These are phyloP conservation scores for Fusarium tuaranense DNA, from an alignment of 2,329 filamentous ascomycete species.

Conservation along the genomic window DNA sequence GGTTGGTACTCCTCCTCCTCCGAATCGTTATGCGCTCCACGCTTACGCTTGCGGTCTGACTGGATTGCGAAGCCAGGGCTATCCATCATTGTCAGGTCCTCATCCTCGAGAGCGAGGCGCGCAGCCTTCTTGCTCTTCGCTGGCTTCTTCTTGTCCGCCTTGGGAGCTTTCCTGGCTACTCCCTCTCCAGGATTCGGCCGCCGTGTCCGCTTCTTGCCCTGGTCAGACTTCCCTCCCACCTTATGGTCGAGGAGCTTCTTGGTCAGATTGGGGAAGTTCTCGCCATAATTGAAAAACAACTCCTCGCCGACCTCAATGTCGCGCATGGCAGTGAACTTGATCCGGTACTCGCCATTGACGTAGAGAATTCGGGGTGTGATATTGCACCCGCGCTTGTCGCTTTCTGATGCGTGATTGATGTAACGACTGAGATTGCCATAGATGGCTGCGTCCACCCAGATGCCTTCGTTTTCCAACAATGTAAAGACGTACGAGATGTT, in stretches of 20 bases:
- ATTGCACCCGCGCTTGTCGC: slow-evolving; percentile 66
- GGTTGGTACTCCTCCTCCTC: slow-evolving; percentile 48
- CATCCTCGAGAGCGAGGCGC: slow-evolving; percentile 13
- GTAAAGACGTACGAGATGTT: slow-evolving; percentile 75
- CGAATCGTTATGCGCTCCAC: slow-evolving; percentile 40
- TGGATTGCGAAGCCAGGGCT: slow-evolving; percentile 20
- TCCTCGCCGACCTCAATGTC: slow-evolving; percentile 80
- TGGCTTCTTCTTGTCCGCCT: slow-evolving; percentile 42
- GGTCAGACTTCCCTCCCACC: slow-evolving; percentile 47
- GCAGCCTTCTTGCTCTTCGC: slow-evolving; percentile 28
- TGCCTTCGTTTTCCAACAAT: slow-evolving; percentile 68
- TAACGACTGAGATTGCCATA: slow-evolving; percentile 86
- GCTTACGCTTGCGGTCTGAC: slow-evolving; percentile 46
- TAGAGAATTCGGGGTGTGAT: slow-evolving; percentile 74
- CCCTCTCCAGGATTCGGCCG: slow-evolving; percentile 32
- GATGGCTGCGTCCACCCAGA: slow-evolving; percentile 79
- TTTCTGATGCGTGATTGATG: slow-evolving; percentile 79
- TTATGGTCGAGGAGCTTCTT: slow-evolving; percentile 56
- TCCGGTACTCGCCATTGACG: slow-evolving; percentile 81
- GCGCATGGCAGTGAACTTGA: slow-evolving; percentile 77
- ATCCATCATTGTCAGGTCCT: slow-evolving; percentile 32
- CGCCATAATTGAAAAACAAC: slow-evolving; percentile 84
- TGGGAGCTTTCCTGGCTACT: slow-evolving; percentile 42
- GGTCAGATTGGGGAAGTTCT: slow-evolving; percentile 72
- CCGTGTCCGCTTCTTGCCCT: slow-evolving; percentile 44